Evolutionary conservation across 768 basidiomycete species (phyloP).

Genomic region (Mycena venus): DNA sequence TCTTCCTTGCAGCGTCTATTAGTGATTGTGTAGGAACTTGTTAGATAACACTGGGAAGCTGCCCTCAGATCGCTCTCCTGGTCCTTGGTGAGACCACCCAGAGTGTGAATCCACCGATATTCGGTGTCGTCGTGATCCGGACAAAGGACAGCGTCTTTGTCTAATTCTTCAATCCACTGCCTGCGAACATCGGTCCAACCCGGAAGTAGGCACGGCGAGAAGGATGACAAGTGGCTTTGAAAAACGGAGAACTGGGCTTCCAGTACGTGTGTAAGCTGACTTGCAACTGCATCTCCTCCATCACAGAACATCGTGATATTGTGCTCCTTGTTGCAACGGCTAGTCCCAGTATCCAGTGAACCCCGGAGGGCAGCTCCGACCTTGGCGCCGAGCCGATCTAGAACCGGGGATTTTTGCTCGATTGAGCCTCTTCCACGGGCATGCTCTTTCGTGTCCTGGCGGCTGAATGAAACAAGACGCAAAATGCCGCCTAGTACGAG

Average conservation of each 20-base stretch:
- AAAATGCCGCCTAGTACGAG: neutral
- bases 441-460: neutral
- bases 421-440: neutral
- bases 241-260: neutral
- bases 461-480: neutral
- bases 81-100: neutral
- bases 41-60: neutral
- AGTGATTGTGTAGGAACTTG: no score
- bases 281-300: neutral
- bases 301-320: neutral
- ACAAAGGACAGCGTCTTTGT: neutral
- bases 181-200: neutral
- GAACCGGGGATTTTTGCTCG: neutral
- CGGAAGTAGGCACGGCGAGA: no score
- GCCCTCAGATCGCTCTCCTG: neutral
- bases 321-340: no score
- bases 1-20: no score
- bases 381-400: no score
- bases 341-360: neutral
- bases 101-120: neutral
- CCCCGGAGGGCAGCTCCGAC: no score
- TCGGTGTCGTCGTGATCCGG: neutral
- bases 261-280: neutral
- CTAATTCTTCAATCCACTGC: neutral
- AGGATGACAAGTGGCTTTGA: no score